phyloP scores from a whole-genome alignment of 306 rosid genomes.

The Castanea crenata region DNA sequence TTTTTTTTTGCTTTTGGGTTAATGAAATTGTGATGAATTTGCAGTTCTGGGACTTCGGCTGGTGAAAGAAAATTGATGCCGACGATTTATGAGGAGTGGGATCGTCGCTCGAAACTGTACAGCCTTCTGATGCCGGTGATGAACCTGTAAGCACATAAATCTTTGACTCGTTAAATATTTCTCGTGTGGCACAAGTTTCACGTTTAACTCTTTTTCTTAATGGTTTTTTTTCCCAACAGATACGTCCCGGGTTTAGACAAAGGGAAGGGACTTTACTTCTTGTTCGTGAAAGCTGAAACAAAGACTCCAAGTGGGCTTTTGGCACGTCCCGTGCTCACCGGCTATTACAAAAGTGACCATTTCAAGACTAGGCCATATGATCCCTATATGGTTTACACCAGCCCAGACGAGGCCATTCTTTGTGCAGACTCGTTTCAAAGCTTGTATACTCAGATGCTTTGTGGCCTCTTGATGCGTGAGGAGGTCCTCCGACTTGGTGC shows the following conservation, averaged over 20 bases:
- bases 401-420: slow-evolving; percentile 78
- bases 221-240: slow-evolving; percentile 24
- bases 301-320: slow-evolving; percentile 77
- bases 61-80: slow-evolving; percentile 95
- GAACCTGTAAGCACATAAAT: slow-evolving; percentile 47
- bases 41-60: slow-evolving; percentile 94
- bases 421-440: slow-evolving; percentile 79
- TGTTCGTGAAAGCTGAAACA: slow-evolving; percentile 72
- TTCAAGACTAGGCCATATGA: slow-evolving; percentile 80
- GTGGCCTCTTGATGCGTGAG: slow-evolving; percentile 78
- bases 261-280: slow-evolving; percentile 80
- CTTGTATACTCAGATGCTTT: slow-evolving; percentile 94
- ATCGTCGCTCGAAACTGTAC: slow-evolving; percentile 75
- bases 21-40: neutral
- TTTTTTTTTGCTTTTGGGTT: neutral
- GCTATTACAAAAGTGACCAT: slow-evolving; percentile 81
- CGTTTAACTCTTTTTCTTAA: neutral
- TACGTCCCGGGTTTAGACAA: slow-evolving; percentile 76
- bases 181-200: neutral
- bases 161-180: neutral
- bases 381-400: slow-evolving; percentile 75
- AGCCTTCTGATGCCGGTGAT: slow-evolving; percentile 90
- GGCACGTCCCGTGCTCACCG: slow-evolving; percentile 91
- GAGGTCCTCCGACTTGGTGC: slow-evolving; percentile 87
- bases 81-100: slow-evolving; percentile 67